phyloP scores from a whole-genome alignment of 768 basidiomycete species.

The Termitomyces sp. region DNA sequence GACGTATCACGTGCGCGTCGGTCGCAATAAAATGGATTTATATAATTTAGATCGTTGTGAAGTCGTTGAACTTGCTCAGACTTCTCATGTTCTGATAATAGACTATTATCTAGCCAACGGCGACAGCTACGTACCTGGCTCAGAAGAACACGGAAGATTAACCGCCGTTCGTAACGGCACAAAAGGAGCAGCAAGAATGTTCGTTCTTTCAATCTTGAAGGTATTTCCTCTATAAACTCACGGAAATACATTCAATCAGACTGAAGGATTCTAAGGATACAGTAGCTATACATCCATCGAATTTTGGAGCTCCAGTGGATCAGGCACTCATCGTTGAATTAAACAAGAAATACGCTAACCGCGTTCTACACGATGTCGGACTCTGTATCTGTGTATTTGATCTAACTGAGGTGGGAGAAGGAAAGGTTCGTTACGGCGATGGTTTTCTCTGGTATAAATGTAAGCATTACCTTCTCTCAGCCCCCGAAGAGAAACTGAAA shows the following conservation, averaged over 20 bases:
- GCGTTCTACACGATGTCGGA: constrained; percentile 85
- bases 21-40: no score
- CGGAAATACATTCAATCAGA: neutral
- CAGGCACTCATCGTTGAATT: constrained; percentile 80
- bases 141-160: neutral
- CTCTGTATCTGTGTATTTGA: constrained; percentile 91
- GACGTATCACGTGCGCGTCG: constrained; percentile 8
- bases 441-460: constrained; percentile 94
- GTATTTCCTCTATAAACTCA: constrained; percentile 6
- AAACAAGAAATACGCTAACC: constrained; percentile 95
- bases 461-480: constrained; percentile 24
- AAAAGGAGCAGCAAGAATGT: constrained; percentile 26
- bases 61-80: neutral
- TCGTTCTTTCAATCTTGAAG: constrained; percentile 42
- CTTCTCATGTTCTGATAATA: constrained; percentile 9
- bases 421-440: constrained; percentile 91
- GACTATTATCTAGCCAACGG: constrained; percentile 1
- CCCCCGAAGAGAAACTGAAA: neutral
- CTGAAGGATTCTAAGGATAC: constrained; percentile 59
- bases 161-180: no score
- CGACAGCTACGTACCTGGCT: neutral
- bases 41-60: neutral
- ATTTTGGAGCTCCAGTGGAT: constrained; percentile 74
- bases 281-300: constrained; percentile 80
- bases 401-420: constrained; percentile 79